Base-by-base conservation (phyloP, 1,284 basidiomycete species). In the Thecaphora thlaspeos region DNA sequence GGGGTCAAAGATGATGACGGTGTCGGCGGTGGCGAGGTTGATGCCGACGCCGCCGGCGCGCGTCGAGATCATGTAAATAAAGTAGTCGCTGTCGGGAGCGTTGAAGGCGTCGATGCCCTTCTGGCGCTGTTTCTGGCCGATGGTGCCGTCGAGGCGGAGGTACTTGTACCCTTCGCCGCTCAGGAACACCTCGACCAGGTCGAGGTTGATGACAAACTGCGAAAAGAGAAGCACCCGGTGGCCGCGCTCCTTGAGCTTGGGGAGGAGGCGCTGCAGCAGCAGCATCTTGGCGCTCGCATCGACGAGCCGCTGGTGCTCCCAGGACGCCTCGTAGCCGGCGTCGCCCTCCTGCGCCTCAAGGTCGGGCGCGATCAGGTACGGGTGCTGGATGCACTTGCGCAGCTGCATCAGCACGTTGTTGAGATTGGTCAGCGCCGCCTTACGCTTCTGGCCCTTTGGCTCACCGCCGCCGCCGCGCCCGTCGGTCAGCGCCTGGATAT, bases 1-100 rank as follows among this genome's bases (percentile, higher is more conserved):
- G 0, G 89, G 88, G 73, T 93, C 91, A 68, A 86, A 88, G 46
- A 96, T 86, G 54, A 97, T 91, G 41, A 96, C 92, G 1, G 89
- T 91, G 70, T 93, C 90, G 32, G 91, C 90, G 0, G 79, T 73
- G 21, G 80, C 80, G 8, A 81, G 72, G 51, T 81, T 82, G 61
- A 78, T 76, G 10, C 77, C 78, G 37, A 79, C 79, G 42, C 79
- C 80, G 44, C 80, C 80, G 21, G 76, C 76, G 41, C 70, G 53
- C 4, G 79, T 80, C 11, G 72, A 72, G 32, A 78, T 65, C 43
- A 77, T 58, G 58, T 71, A 78, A 40, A 70, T 64, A 28, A 72
- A 71, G 47, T 71, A 51, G 81, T 87, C 84, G 83, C 91, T 94
- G 46, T 84, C 84, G 2, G 87, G 86, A 36, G 85, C 86, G 77